These are phyloP conservation scores for Salvia splendens DNA, from an alignment of 257 asterid species.

Conservation along the genomic window DNA sequence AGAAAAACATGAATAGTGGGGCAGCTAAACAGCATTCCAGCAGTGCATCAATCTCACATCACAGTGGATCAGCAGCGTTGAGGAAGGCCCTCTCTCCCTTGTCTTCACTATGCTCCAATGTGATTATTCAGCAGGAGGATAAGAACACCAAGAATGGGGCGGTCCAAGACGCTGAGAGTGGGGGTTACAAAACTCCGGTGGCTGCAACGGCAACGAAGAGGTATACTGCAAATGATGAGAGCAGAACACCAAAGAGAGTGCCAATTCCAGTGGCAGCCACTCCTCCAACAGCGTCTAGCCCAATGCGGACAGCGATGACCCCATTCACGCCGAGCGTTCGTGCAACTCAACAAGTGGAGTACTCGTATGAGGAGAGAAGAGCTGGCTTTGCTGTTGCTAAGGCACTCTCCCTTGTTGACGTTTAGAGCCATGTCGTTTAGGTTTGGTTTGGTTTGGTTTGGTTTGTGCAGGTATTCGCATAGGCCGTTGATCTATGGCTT, in stretches of 20 bases:
- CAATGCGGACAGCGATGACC: constrained; percentile 49
- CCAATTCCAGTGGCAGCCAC: constrained; percentile 50
- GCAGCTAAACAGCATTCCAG: constrained; percentile 35
- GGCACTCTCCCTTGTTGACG: constrained; percentile 35
- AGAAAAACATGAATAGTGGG: constrained; percentile 41
- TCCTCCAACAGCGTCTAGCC: constrained; percentile 47
- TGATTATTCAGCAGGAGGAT: constrained; percentile 43
- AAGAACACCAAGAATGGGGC: constrained; percentile 34
- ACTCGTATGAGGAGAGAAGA: constrained; percentile 77
- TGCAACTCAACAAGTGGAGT: constrained; percentile 34
- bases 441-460: constrained; percentile 8
- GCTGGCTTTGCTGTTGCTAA: constrained; percentile 51
- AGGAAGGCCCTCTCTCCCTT: constrained; percentile 80
- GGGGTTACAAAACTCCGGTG: constrained; percentile 33
- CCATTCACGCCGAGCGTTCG: constrained; percentile 39
- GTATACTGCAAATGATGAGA: constrained; percentile 38
- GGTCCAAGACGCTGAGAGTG: constrained; percentile 29
- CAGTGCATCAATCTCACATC: constrained; percentile 36
- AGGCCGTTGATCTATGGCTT: constrained; percentile 34
- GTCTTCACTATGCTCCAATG: constrained; percentile 51
- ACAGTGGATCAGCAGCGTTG: constrained; percentile 26
- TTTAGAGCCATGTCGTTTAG: constrained; percentile 27
- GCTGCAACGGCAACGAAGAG: constrained; percentile 31
- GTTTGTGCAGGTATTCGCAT: constrained; percentile 22
- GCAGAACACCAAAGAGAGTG: constrained; percentile 49